A percentile compares a stretch with the other conserved stretches of the same genome.
Conservation (phyloP, 192 early-diverging fungal species). For the Entrophospora sp. region DNA sequence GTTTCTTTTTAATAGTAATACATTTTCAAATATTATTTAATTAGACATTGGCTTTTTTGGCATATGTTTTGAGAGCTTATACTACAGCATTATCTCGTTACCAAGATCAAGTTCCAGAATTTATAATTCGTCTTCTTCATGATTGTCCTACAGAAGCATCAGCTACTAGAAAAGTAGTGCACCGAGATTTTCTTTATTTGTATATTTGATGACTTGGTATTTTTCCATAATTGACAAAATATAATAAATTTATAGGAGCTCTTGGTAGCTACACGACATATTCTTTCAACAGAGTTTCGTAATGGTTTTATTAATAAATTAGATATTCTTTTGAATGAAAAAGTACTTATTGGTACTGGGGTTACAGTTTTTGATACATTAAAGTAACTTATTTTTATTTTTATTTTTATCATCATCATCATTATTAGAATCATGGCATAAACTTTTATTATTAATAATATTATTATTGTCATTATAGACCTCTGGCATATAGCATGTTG, state of each 20-base stretch:
- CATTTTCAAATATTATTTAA: not conserved
- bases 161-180: slow-evolving; percentile 80
- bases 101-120: slow-evolving; percentile 76
- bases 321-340: slow-evolving; percentile 89
- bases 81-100: slow-evolving; percentile 57
- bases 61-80: slow-evolving; percentile 86
- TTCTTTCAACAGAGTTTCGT: slow-evolving; percentile 88
- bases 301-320: slow-evolving; percentile 82
- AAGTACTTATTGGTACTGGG: slow-evolving; percentile 86
- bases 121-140: slow-evolving; percentile 80
- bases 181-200: no score
- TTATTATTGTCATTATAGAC: slow-evolving; percentile 40
- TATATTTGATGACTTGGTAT: no score
- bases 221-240: no score
- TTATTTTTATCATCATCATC: not conserved
- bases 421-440: not conserved
- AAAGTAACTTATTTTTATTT: slow-evolving; percentile 33
- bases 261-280: slow-evolving; percentile 87
- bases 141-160: slow-evolving; percentile 92
- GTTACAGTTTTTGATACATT: slow-evolving; percentile 90
- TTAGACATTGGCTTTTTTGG: slow-evolving; percentile 92
- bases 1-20: no score
- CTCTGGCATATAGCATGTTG: slow-evolving; percentile 88
- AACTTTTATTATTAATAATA: not conserved
- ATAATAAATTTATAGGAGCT: slow-evolving; percentile 59